Evolutionary conservation across 2,329 filamentous ascomycete genomes (phyloP).

Genomic region (Botrytis deweyae): DNA sequence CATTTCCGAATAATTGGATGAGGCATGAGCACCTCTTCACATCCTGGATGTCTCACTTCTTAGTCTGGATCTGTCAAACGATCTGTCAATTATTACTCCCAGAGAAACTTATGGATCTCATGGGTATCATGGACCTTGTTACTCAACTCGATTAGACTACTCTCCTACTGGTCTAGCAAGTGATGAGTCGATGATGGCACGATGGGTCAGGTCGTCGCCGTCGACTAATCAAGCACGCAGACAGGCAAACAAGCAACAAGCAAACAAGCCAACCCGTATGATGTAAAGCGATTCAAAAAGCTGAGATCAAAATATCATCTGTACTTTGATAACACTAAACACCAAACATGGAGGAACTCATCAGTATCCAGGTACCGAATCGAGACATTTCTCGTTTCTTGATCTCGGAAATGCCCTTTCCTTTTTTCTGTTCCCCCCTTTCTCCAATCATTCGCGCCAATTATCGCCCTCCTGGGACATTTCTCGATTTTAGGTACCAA

Average conservation of each 20-base stretch:
- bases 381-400: conserved; percentile 3
- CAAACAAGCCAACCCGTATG: neutral
- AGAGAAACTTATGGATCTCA: neutral
- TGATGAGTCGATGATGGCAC: neutral
- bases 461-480: neutral
- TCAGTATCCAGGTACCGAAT: neutral
- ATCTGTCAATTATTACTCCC: neutral
- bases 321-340: too few relatives aligned
- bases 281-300: neutral
- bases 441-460: neutral
- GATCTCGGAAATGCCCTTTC: neutral
- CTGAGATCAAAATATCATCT: neutral
- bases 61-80: neutral
- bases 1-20: neutral
- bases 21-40: neutral
- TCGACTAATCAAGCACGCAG: neutral
- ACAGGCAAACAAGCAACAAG: too few relatives aligned
- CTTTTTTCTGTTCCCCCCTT: neutral
- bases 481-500: neutral
- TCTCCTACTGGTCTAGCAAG: neutral
- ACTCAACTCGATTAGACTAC: neutral
- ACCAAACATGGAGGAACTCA: too few relatives aligned
- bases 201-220: neutral
- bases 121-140: neutral
- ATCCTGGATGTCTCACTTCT: neutral